Evolutionary conservation across 768 basidiomycete species (phyloP), one percentile per base, ranked within the genome.

Genomic region (Auriscalpium microsporum): DNA sequence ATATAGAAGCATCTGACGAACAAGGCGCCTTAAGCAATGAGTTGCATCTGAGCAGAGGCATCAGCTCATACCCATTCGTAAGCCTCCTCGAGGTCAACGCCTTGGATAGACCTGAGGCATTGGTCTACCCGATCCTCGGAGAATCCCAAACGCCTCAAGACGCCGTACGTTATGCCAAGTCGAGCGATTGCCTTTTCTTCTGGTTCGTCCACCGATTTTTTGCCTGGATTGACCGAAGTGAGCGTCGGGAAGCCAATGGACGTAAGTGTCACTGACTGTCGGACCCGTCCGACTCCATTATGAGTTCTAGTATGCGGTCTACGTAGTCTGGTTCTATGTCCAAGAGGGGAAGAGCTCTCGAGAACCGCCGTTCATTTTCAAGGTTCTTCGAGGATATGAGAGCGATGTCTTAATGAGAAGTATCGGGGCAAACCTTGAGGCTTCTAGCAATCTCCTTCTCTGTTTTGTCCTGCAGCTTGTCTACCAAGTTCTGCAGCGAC

Each of bases 51-150:
- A 23, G 17, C 6, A 40, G 38, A 23, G 50, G 50, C 21, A 28
- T 17, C 36, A 17, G 28, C 7, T 68, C 81, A 54, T 60, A 95
- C 92, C 95, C 95, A 97, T 65, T 94, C 87, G 52, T 88, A 78
- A 10, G 90, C 92, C 51, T 92, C 87, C 14, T 97, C 94, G n/a
- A 92, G 71, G 23, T 90, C 89, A 35, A 86, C 71, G 11, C 84
- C 79, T 28, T 73, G 68, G 28, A 91, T 81, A 7, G 76, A 68
- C 50, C 73, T 70, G 46, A 98, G 69, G 66, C 92, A 96, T 62
- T 87, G 78, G 49, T 80, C 75, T 7, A 92, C 85, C 52, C 80
- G 73, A 10, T 75, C 76, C 63, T 89, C 83, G 1, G 77, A 68
- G 66, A 92, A 92, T 4, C 90, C 90, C 21, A 94, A 74, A 48